phyloP scores from a whole-genome alignment of 768 basidiomycete species.

The Collybia sordida region DNA sequence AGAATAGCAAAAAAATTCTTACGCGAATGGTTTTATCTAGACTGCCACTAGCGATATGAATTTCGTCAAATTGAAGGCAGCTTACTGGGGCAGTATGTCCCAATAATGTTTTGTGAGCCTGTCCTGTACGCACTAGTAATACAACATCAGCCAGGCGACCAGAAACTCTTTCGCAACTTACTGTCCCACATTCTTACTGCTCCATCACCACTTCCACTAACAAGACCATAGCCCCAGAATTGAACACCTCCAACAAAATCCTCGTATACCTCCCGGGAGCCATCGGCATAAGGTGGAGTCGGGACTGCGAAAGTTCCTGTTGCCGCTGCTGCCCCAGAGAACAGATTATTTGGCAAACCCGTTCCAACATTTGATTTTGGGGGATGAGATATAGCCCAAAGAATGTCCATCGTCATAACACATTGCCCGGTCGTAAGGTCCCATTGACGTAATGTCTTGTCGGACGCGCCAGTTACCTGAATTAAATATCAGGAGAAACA shows the following conservation, averaged over 20 bases:
- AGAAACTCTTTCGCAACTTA: conserved; percentile 44
- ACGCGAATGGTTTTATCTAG: conserved; percentile 92
- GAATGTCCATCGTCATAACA: conserved; percentile 98
- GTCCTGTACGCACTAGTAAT: conserved; percentile 91
- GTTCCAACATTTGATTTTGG: conserved; percentile 42
- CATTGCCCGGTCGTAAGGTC: conserved; percentile 97
- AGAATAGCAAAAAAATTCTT: conserved; percentile 24
- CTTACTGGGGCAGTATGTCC: conserved; percentile 95
- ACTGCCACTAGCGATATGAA: conserved; percentile 89
- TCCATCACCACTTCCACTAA: conserved; percentile 96
- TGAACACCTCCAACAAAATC: conserved; percentile 98
- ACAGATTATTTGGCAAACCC: conserved; percentile 41
- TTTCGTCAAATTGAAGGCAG: conserved; percentile 94
- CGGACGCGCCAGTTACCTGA: conserved; percentile 92
- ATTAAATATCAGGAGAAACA: conserved; percentile 16
- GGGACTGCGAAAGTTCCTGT: conserved; percentile 75
- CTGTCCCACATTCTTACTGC: conserved; percentile 99
- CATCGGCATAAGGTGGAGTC: conserved; percentile 86
- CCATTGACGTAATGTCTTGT: conserved; percentile 99
- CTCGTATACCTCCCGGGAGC: conserved; percentile 92
- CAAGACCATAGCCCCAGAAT: conserved; percentile 98
- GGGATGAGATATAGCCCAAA: conserved; percentile 98
- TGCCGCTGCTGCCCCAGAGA: conserved; percentile 53
- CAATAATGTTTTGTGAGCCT: conserved; percentile 88
- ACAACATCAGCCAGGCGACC: conserved; percentile 1